Evolutionary conservation across 441 rosid species (phyloP).

Genomic region (Hura crepitans): DNA sequence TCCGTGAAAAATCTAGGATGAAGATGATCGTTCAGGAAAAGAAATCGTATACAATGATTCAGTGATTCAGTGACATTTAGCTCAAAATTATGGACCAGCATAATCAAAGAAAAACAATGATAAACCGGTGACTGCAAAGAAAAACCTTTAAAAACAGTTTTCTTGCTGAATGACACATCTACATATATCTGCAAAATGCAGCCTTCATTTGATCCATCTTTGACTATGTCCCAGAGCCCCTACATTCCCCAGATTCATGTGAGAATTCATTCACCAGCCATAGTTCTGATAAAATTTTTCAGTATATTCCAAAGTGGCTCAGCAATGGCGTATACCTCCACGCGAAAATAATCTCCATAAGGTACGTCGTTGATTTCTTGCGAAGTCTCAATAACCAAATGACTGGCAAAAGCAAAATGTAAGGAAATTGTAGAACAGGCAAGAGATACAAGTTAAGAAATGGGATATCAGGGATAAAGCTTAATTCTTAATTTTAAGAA

Average conservation of each 20-base stretch:
- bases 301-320: neutral
- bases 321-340: conserved; percentile 58
- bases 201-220: conserved; percentile 56
- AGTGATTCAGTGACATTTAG: neutral
- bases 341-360: conserved; percentile 80
- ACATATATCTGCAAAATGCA: conserved; percentile 64
- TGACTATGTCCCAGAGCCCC: conserved; percentile 81
- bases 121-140: conserved; percentile 5
- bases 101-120: conserved; percentile 1
- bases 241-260: conserved; percentile 21
- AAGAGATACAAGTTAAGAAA: neutral
- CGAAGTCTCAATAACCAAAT: conserved; percentile 77
- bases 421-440: conserved; percentile 24
- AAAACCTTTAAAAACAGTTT: conserved; percentile 89
- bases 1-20: neutral
- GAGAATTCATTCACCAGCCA: neutral
- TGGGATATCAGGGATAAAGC: neutral
- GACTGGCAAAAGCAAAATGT: conserved; percentile 44
- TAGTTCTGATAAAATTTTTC: neutral
- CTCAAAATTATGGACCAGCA: neutral
- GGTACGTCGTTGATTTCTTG: conserved; percentile 87
- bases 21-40: neutral
- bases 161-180: conserved; percentile 77
- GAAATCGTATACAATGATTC: no score
- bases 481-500: neutral